These are phyloP conservation scores for Trichoderma virens DNA, from an alignment of 495 filamentous ascomycete species.

Conservation along the genomic window DNA sequence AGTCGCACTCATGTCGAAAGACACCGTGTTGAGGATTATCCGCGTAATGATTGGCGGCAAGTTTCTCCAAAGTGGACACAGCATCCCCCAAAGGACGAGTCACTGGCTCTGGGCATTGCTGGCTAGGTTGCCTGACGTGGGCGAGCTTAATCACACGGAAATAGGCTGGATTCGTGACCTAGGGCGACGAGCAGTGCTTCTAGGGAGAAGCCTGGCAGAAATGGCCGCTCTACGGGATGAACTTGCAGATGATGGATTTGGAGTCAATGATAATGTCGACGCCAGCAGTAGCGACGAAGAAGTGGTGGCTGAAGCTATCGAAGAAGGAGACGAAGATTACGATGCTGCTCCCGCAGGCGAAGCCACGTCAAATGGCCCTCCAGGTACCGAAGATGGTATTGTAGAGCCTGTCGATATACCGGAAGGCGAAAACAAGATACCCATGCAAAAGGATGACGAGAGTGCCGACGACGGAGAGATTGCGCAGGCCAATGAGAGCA, in stretches of 20 bases:
- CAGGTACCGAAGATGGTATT: neutral
- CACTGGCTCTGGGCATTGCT: conserved; percentile 58
- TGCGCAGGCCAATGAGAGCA: conserved; percentile 19
- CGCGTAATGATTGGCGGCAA: conserved; percentile 35
- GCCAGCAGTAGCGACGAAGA: conserved; percentile 20
- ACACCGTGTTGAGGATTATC: conserved; percentile 49
- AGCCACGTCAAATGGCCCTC: neutral
- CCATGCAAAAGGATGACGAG: conserved; percentile 21
- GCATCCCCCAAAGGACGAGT: conserved; percentile 41
- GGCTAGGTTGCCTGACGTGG: conserved; percentile 47
- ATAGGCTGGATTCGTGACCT: conserved; percentile 52
- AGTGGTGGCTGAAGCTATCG: conserved; percentile 21
- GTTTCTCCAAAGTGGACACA: conserved; percentile 37
- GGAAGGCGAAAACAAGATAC: neutral
- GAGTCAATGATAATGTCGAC: conserved; percentile 24
- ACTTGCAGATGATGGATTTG: conserved; percentile 25
- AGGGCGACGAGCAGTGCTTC: conserved; percentile 48
- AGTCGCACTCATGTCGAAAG: conserved; percentile 59
- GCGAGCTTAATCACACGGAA: conserved; percentile 49
- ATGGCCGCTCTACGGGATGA: conserved; percentile 33
- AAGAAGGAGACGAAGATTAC: conserved; percentile 9
- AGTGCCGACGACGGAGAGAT: conserved; percentile 18
- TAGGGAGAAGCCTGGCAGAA: conserved; percentile 45
- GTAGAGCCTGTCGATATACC: neutral
- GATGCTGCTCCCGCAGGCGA: neutral